Conservation (phyloP, 1,284 basidiomycete genomes). For the Apiotrichum sp. region DNA sequence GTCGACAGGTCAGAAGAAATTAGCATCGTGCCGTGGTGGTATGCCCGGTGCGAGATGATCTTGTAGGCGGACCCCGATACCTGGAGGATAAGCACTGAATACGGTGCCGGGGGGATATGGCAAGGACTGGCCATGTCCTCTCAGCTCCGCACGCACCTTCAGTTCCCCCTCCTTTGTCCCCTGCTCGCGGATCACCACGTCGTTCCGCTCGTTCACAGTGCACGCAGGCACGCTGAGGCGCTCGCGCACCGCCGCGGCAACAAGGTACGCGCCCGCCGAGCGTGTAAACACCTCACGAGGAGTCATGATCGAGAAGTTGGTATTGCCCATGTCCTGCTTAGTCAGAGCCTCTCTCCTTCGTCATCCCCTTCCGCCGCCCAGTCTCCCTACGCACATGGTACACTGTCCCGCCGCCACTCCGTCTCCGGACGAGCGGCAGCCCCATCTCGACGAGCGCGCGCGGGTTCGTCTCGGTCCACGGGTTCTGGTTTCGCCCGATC, state of each 20-base stretch:
- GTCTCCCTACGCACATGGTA: constrained; percentile 67
- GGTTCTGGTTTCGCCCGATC: constrained; percentile 91
- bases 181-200: constrained; percentile 63
- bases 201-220: constrained; percentile 80
- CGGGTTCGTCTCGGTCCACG: constrained; percentile 93
- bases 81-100: constrained; percentile 48
- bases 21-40: constrained; percentile 98
- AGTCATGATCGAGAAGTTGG: constrained; percentile 92
- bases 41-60: constrained; percentile 81
- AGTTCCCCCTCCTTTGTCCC: constrained; percentile 47
- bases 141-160: constrained; percentile 64
- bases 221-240: constrained; percentile 62
- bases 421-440: constrained; percentile 75
- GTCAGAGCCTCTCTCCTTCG: constrained; percentile 25
- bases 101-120: too few relatives aligned
- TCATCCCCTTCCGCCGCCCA: constrained; percentile 36
- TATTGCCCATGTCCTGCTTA: constrained; percentile 86
- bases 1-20: constrained; percentile 69
- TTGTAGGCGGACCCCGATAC: constrained; percentile 98
- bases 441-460: constrained; percentile 51
- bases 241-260: constrained; percentile 67
- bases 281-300: constrained; percentile 76
- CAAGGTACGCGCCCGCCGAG: constrained; percentile 67
- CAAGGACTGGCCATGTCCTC: neutral
- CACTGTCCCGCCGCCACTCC: constrained; percentile 95